Conservation (phyloP, 2,329 filamentous ascomycete species). For the Aurifilum marmelostoma region DNA sequence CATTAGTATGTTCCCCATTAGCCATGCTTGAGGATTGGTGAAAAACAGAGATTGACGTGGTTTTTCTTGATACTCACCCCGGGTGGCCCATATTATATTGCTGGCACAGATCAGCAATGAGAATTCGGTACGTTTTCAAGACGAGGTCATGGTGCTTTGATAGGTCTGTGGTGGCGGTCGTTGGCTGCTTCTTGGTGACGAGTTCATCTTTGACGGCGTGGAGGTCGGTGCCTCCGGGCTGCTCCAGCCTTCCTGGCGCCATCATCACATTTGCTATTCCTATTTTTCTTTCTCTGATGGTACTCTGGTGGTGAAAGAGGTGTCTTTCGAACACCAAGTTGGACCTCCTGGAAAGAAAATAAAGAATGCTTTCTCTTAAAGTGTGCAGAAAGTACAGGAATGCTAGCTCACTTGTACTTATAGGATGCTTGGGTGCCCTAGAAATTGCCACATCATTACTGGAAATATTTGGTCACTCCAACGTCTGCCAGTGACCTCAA, state of each 20-base stretch:
- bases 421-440: neutral
- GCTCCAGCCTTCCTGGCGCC: conserved; percentile 18
- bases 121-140: conserved; percentile 61
- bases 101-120: conserved; percentile 71
- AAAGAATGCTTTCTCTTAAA: neutral
- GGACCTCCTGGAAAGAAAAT: neutral
- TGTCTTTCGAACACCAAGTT: neutral
- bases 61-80: conserved; percentile 49
- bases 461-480: neutral
- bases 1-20: neutral
- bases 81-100: conserved; percentile 73
- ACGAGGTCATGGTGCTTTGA: conserved; percentile 47
- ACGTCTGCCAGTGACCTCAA: neutral
- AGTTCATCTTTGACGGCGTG: conserved; percentile 17
- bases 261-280: no score
- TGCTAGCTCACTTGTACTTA: neutral
- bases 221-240: conserved; percentile 7
- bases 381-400: neutral
- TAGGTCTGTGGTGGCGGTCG: neutral
- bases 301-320: neutral
- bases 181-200: conserved; percentile 20
- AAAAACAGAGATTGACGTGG: no score
- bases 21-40: neutral
- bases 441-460: neutral
- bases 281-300: no score